phyloP scores from a whole-genome alignment of 164 flowering plant species.

The Aristolochia contorta region DNA sequence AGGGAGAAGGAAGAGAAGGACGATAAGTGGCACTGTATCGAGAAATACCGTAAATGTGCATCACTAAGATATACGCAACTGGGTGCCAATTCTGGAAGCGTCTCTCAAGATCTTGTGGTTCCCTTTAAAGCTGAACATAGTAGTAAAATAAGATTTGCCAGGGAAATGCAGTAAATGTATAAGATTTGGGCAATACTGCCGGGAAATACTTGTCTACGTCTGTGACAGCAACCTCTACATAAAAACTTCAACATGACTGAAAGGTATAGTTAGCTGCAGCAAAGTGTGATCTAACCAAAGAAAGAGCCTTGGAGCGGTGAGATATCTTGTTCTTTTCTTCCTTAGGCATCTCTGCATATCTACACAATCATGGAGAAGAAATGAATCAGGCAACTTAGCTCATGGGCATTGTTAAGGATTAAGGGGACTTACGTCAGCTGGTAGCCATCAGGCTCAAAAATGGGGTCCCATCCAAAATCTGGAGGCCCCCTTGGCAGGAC shows the following conservation, averaged over 20 bases:
- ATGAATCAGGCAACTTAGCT: neutral
- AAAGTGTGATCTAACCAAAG: slow-evolving; percentile 65
- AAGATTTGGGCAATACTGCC: too few relatives aligned
- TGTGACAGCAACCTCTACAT: too few relatives aligned
- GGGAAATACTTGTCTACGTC: too few relatives aligned
- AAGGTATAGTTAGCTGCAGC: slow-evolving; percentile 45
- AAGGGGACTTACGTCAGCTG: slow-evolving; percentile 54
- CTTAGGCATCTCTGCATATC: slow-evolving; percentile 85
- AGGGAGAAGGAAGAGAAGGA: too few relatives aligned
- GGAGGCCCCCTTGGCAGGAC: slow-evolving; percentile 82
- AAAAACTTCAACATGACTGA: slow-evolving; percentile 12
- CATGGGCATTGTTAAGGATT: neutral
- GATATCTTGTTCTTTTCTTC: slow-evolving; percentile 84
- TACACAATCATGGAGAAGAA: slow-evolving; percentile 8
- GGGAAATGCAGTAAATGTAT: too few relatives aligned
- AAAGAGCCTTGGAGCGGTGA: slow-evolving; percentile 65
- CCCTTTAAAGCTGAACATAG: too few relatives aligned
- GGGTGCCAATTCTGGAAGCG: too few relatives aligned
- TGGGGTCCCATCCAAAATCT: slow-evolving; percentile 98
- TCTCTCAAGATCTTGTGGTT: too few relatives aligned
- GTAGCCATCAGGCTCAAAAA: slow-evolving; percentile 94
- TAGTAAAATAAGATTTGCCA: too few relatives aligned
- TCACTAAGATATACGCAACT: too few relatives aligned
- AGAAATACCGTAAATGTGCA: too few relatives aligned
- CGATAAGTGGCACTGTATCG: too few relatives aligned